A percentile compares a stretch with the other conserved stretches of the same genome.
phyloP scores from a whole-genome alignment of 2,329 filamentous ascomycete species.

The Bipolaris zeicola region DNA sequence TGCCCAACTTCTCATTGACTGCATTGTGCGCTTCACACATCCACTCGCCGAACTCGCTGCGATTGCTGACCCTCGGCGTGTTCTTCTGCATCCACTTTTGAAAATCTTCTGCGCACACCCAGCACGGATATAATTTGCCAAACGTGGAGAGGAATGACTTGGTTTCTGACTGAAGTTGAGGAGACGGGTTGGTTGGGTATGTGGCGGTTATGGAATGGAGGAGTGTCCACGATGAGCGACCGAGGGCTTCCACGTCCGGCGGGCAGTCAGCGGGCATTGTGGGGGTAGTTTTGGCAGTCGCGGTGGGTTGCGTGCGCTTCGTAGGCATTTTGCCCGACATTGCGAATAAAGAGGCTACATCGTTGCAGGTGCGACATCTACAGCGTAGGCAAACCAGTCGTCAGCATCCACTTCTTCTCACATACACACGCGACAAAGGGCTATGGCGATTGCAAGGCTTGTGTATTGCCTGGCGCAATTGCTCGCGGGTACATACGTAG shows the following conservation, averaged over 20 bases:
- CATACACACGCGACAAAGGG: neutral
- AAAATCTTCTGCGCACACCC: slow-evolving; percentile 94
- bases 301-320: slow-evolving; percentile 44
- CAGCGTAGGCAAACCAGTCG: neutral
- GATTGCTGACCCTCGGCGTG: slow-evolving; percentile 63
- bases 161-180: slow-evolving; percentile 75
- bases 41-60: slow-evolving; percentile 78
- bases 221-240: slow-evolving; percentile 89
- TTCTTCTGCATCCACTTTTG: slow-evolving; percentile 77
- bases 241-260: slow-evolving; percentile 84
- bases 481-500: neutral
- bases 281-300: slow-evolving; percentile 43
- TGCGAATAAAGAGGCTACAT: slow-evolving; percentile 63
- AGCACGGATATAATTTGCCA: slow-evolving; percentile 89
- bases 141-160: slow-evolving; percentile 79
- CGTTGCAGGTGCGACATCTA: slow-evolving; percentile 75
- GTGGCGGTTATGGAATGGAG: slow-evolving; percentile 88
- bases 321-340: slow-evolving; percentile 52
- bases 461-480: slow-evolving; percentile 24
- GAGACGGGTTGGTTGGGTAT: slow-evolving; percentile 75
- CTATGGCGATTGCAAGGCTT: neutral
- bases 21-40: slow-evolving; percentile 87
- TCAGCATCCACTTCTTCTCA: neutral
- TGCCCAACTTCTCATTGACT: slow-evolving; percentile 88
- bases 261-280: slow-evolving; percentile 72